Conservation (phyloP, 352 stramenopile genomes). For the Detonula confervacea region DNA sequence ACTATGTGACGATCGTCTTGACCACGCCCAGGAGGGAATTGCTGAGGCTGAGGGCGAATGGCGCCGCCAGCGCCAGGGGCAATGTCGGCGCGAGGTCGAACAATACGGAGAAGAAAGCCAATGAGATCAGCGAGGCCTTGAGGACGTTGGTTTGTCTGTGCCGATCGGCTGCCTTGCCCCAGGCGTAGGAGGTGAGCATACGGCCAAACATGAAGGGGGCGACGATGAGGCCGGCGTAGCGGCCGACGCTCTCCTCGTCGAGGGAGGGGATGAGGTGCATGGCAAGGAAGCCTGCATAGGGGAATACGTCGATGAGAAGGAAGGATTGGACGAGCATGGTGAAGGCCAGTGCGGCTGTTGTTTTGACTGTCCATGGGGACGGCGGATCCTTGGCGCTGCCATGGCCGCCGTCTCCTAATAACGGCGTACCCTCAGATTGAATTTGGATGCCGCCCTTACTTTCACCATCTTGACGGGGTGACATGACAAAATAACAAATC, state of each 20-base stretch:
- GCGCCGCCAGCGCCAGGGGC: constrained; percentile 19
- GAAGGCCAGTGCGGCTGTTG: constrained; percentile 11
- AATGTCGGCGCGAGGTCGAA: constrained; percentile 49
- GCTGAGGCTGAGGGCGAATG: constrained; percentile 37
- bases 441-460: too few relatives aligned
- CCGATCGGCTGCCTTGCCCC: constrained; percentile 46
- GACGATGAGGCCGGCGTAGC: constrained; percentile 51
- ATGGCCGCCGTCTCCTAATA: not conserved
- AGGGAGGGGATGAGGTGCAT: constrained; percentile 12
- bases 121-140: constrained; percentile 26
- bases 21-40: constrained; percentile 35
- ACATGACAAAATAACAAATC: too few relatives aligned
- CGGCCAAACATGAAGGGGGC: constrained; percentile 58
- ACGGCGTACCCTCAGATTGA: not conserved
- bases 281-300: constrained; percentile 32
- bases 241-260: constrained; percentile 40
- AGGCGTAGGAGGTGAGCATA: constrained; percentile 35
- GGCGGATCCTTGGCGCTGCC: not conserved
- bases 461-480: too few relatives aligned
- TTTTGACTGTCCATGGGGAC: not conserved
- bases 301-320: constrained; percentile 26
- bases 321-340: constrained; percentile 23
- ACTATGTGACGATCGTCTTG: constrained; percentile 18
- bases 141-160: constrained; percentile 54
- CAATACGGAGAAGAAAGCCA: constrained; percentile 35